Conservation (phyloP, 1,284 basidiomycete genomes). For the Rhodotorula sp. region DNA sequence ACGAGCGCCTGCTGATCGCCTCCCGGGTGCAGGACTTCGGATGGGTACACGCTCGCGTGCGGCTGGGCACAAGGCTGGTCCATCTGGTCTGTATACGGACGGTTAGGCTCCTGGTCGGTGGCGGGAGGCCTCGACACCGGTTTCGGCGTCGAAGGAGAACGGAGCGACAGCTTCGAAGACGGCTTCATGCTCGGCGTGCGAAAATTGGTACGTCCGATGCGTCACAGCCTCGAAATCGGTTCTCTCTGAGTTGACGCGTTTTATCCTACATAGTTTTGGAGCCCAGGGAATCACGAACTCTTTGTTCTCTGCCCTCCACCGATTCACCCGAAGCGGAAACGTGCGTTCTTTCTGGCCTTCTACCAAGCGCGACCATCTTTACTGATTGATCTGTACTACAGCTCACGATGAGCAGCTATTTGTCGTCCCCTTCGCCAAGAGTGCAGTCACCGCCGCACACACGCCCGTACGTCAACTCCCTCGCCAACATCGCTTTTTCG, state of each 20-base stretch:
- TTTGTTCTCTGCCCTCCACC: constrained; percentile 4
- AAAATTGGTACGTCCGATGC: neutral
- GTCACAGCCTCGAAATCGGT: neutral
- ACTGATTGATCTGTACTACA: neutral
- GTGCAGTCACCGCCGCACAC: constrained; percentile 86
- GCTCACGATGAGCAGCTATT: constrained; percentile 71
- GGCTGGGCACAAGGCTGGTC: constrained; percentile 89
- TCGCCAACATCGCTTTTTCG: neutral
- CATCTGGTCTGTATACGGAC: constrained; percentile 85
- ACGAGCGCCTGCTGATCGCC: neutral
- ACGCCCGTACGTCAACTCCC: constrained; percentile 64
- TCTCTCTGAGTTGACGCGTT: no score
- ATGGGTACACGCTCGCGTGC: constrained; percentile 96
- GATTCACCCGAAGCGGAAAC: constrained; percentile 4
- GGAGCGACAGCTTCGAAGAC: constrained; percentile 59
- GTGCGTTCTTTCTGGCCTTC: neutral
- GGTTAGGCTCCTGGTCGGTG: constrained; percentile 73
- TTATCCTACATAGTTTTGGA: neutral
- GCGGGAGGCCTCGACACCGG: constrained; percentile 53
- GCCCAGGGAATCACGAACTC: constrained; percentile 5
- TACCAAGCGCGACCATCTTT: neutral
- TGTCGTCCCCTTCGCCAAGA: constrained; percentile 80
- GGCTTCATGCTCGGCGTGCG: constrained; percentile 62
- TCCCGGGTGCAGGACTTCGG: constrained; percentile 64
- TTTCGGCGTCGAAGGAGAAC: constrained; percentile 55